Evolutionary conservation across 1,284 basidiomycete species (phyloP).

Genomic region (Ceratobasidium sp.): DNA sequence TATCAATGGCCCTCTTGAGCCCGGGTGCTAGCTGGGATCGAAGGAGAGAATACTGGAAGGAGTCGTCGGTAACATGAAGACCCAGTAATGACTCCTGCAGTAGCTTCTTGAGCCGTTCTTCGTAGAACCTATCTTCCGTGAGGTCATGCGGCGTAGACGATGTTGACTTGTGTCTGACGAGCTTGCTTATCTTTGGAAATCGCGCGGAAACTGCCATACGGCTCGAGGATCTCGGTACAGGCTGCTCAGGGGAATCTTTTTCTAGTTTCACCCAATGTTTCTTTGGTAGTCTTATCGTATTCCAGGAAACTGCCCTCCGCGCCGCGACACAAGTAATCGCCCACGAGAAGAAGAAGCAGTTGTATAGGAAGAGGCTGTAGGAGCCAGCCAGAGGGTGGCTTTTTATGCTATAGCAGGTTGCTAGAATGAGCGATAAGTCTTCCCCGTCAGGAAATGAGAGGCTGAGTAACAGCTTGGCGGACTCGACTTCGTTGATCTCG

Average conservation of each 20-base stretch:
- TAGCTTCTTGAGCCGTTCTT: background rate
- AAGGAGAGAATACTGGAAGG: background rate
- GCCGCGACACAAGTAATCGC: background rate
- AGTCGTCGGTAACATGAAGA: background rate
- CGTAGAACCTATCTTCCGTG: background rate
- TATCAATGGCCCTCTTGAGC: background rate
- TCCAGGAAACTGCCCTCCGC: background rate
- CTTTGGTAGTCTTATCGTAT: background rate
- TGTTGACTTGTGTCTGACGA: background rate
- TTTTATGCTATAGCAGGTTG: background rate
- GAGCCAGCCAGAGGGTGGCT: background rate
- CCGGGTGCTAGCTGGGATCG: background rate
- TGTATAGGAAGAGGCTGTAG: background rate
- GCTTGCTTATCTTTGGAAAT: background rate
- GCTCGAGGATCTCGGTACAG: background rate
- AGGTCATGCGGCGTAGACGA: background rate
- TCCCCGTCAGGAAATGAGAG: background rate
- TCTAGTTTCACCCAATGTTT: background rate
- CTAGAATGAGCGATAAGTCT: background rate
- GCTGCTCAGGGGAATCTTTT: background rate
- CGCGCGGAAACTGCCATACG: background rate
- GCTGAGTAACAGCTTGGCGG: background rate
- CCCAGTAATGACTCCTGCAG: background rate
- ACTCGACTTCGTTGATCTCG: background rate
- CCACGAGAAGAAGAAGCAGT: too few relatives aligned